These are phyloP conservation scores for Psilocybe tampanensis DNA, from an alignment of 768 basidiomycete genomes.

Conservation along the genomic window DNA sequence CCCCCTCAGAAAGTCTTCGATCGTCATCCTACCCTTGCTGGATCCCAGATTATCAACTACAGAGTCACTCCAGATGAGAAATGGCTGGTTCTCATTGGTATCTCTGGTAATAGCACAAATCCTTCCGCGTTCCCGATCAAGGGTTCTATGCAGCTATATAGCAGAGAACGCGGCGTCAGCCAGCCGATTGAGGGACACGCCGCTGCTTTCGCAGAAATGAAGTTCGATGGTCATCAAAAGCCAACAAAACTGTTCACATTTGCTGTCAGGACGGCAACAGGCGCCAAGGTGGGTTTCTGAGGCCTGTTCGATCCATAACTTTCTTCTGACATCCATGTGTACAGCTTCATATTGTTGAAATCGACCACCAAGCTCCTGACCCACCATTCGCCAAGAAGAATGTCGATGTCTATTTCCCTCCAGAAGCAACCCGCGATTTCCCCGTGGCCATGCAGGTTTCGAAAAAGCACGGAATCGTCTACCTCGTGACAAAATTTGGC, in stretches of 20 bases:
- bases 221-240: slow-evolving; percentile 84
- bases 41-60: slow-evolving; percentile 99
- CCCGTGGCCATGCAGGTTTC: slow-evolving; percentile 99
- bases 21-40: slow-evolving; percentile 90
- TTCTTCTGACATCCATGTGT: slow-evolving; percentile 9
- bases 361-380: slow-evolving; percentile 92
- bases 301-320: neutral
- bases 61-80: slow-evolving; percentile 91
- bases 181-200: slow-evolving; percentile 99
- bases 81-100: slow-evolving; percentile 97
- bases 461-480: slow-evolving; percentile 94
- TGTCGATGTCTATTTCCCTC: slow-evolving; percentile 98
- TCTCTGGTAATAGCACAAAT: slow-evolving; percentile 89
- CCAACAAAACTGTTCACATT: slow-evolving; percentile 94
- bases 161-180: slow-evolving; percentile 87
- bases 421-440: slow-evolving; percentile 97
- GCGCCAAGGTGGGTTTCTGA: slow-evolving; percentile 81
- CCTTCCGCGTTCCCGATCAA: slow-evolving; percentile 98
- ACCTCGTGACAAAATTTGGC: slow-evolving; percentile 97
- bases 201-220: slow-evolving; percentile 91
- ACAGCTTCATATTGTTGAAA: slow-evolving; percentile 97
- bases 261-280: slow-evolving; percentile 93
- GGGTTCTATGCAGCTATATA: slow-evolving; percentile 97
- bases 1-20: slow-evolving; percentile 94
- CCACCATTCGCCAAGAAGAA: slow-evolving; percentile 96